Percentiles rank a stretch among this genome's conserved stretches.
phyloP scores from a whole-genome alignment of 2,329 filamentous ascomycete genomes.

The Epichloe glyceriae region DNA sequence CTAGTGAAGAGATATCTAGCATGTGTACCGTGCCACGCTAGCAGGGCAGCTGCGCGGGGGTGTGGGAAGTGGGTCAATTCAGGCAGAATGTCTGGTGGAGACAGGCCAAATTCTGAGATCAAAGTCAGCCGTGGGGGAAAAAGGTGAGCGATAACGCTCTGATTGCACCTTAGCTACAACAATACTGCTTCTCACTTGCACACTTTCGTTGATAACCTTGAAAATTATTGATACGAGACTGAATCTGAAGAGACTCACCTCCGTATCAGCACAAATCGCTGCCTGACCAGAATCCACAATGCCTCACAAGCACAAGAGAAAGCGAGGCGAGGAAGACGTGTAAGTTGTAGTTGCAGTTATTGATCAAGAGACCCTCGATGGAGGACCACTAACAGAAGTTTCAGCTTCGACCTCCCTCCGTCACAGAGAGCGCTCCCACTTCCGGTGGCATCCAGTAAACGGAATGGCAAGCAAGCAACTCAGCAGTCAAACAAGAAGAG shows the following conservation, averaged over 20 bases:
- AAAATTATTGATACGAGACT: neutral
- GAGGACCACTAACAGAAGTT: constrained; percentile 7
- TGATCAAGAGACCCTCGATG: too few relatives aligned
- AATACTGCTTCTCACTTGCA: neutral
- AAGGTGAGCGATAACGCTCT: neutral
- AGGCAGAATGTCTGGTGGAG: neutral
- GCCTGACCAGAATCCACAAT: constrained; percentile 30
- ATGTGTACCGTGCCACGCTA: too few relatives aligned
- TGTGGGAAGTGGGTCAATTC: neutral
- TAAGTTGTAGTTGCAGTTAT: constrained; percentile 19
- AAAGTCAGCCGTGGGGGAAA: neutral
- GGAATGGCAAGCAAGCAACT: constrained; percentile 13
- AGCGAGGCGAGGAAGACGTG: constrained; percentile 42
- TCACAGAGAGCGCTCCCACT: constrained; percentile 36
- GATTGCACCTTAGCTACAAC: neutral
- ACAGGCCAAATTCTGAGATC: neutral
- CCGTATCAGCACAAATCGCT: constrained; percentile 5
- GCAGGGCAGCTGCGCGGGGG: neutral
- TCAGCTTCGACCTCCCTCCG: constrained; percentile 37
- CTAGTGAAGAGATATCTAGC: too few relatives aligned
- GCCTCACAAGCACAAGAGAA: constrained; percentile 78
- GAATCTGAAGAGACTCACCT: neutral
- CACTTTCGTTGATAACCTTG: neutral
- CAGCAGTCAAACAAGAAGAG: constrained; percentile 32
- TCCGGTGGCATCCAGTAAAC: constrained; percentile 26